Conservation (phyloP, 176 grass and related monocot genomes). For the Carex cristatella region DNA sequence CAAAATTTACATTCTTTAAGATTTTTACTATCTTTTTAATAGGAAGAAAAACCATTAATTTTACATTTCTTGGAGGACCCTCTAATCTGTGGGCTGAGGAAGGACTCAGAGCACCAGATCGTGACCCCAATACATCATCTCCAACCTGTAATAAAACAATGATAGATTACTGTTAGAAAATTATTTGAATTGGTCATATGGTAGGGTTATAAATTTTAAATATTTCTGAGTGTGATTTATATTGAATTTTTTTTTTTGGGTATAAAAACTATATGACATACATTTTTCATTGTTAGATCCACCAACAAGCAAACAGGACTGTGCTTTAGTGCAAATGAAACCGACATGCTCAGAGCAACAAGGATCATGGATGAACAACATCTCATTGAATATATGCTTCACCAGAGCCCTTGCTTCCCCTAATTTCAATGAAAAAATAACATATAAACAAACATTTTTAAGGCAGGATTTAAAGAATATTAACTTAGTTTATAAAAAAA, state of each 20-base stretch:
- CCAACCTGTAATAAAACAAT: conserved; percentile 38
- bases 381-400: conserved; percentile 73
- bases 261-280: neutral
- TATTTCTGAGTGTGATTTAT: neutral
- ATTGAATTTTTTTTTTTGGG: too few relatives aligned
- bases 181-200: neutral
- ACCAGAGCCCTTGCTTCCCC: conserved; percentile 86
- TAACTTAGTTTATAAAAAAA: too few relatives aligned
- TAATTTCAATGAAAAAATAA: conserved; percentile 36
- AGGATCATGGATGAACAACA: conserved; percentile 83
- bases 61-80: conserved; percentile 4
- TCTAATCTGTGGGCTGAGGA: conserved; percentile 53
- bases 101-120: conserved; percentile 50
- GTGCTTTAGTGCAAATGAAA: conserved; percentile 86
- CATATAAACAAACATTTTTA: neutral
- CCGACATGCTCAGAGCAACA: conserved; percentile 74
- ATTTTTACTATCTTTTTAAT: too few relatives aligned
- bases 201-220: neutral
- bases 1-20: too few relatives aligned
- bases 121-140: conserved; percentile 42
- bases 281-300: conserved; percentile 35
- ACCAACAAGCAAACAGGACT: conserved; percentile 72
- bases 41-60: too few relatives aligned
- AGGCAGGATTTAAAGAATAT: neutral
- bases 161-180: neutral